Conservation (phyloP, 78 protist species). For the Blattamonas nauphoetae region DNA sequence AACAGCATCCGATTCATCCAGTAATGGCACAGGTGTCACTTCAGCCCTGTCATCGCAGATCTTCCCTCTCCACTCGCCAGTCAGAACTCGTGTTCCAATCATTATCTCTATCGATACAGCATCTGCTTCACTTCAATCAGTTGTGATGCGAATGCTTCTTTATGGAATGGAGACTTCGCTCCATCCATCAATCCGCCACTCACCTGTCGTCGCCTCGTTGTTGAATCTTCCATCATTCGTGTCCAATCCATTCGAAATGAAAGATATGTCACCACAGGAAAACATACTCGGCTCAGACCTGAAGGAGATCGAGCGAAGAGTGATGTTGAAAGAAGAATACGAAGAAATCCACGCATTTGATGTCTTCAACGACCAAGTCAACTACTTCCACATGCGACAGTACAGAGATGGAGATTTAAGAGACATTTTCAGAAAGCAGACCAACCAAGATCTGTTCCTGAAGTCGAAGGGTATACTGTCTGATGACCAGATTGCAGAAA, state of each 20-base stretch:
- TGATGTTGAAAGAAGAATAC: too few species aligned
- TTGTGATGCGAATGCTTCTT: not conserved
- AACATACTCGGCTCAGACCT: too few species aligned
- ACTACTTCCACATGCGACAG: too few species aligned
- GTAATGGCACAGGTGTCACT: too few species aligned
- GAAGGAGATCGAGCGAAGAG: too few species aligned
- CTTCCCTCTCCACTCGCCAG: not conserved
- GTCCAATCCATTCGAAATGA: not conserved
- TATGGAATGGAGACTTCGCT: not conserved
- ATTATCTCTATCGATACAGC: not conserved
- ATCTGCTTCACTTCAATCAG: not conserved
- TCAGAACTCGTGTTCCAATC: not conserved
- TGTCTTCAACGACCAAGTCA: too few species aligned
- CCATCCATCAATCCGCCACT: not conserved
- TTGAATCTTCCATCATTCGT: not conserved
- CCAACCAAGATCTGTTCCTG: too few species aligned
- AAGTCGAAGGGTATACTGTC: too few species aligned
- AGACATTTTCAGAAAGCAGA: too few species aligned
- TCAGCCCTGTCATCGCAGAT: not conserved
- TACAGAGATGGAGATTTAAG: too few species aligned
- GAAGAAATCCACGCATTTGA: too few species aligned
- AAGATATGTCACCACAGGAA: not conserved
- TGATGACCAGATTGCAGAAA: too few species aligned
- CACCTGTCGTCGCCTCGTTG: not conserved
- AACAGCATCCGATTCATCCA: not conserved